Base-by-base conservation (phyloP, 2,329 filamentous ascomycete genomes). In the Aspergillus sp. region DNA sequence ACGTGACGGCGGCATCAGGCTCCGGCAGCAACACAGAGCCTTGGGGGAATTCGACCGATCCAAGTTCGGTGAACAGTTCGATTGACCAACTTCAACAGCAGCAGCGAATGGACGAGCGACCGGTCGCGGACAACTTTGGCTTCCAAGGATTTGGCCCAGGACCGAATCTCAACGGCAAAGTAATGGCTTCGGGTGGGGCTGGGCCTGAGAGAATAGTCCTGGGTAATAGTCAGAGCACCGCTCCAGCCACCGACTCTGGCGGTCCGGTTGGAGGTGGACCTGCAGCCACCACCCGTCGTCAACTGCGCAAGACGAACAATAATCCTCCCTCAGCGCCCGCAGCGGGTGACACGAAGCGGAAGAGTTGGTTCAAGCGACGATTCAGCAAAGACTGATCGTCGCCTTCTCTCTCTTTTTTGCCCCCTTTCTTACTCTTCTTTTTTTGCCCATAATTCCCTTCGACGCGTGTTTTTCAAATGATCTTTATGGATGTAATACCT, bases 31-130 rank as follows among this genome's bases (percentile, higher is more conserved):
- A 57, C 49, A 77, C 78, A 49, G 91, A 96, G 52, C 85, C 85
- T 11, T 86, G 83, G 66, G 86, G 85, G 51, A 92, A 94, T 70
- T 86, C 87, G 59, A 95, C 90, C 54, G 91, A 96, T 67, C 92
- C 89, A 76, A 94, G 89, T 74, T 96, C 91, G 66, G 89, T 96
- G 67, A 95, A 95, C 74, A 95, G 90, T 74, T 95, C 90, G 1
- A 83, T 95, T 61, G 90, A 96, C 67, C 86, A 90, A 56, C 77
- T 85, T 20, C 76, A 79, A 52, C 81, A 85, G 47, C 68, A 71
- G 44, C 70, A 71, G 44, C 64, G 73, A 10, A 50, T 51, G 16
- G 54, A 59, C 26, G 52, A 74, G 52, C 59, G 64, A 49, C 52
- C 56, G 1, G 79, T 80, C 7, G 65, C 73, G 5, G 86, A 88